Percentiles rank a stretch among this genome's conserved stretches.
Evolutionary conservation across 1,284 basidiomycete genomes (phyloP).

Genomic region (Laetiporus sulphureus): DNA sequence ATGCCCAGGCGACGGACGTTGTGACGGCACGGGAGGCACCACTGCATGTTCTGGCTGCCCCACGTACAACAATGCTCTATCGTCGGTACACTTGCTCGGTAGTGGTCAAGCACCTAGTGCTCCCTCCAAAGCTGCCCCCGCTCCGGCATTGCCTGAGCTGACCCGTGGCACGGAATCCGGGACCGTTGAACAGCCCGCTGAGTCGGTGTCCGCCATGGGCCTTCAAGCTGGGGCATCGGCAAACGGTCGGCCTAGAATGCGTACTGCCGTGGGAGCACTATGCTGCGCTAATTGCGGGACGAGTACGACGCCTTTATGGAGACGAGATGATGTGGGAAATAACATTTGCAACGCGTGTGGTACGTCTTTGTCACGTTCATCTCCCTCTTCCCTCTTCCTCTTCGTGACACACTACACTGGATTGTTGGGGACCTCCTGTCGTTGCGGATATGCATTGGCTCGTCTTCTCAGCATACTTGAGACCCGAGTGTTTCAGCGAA

Average conservation of each 20-base stretch:
- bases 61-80: constrained; percentile 81
- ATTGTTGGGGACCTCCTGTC: too few species aligned
- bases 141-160: constrained; percentile 8
- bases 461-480: too few species aligned
- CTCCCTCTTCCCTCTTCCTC: constrained; percentile 10
- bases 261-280: constrained; percentile 67
- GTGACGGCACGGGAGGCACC: constrained; percentile 91
- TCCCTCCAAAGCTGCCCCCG: constrained; percentile 1
- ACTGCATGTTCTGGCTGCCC: constrained; percentile 90
- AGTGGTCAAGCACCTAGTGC: constrained; percentile 9
- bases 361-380: constrained; percentile 40
- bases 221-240: constrained; percentile 9
- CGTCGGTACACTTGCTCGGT: constrained; percentile 27
- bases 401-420: too few species aligned
- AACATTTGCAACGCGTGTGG: constrained; percentile 92
- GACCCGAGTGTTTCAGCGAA: too few species aligned
- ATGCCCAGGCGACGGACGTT: constrained; percentile 92
- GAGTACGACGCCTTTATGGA: constrained; percentile 91
- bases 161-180: constrained; percentile 6
- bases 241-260: constrained; percentile 26
- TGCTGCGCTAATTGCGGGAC: constrained; percentile 91
- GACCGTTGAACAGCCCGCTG: constrained; percentile 18
- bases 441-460: too few species aligned
- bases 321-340: constrained; percentile 89
- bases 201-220: too few species aligned